Evolutionary conservation across 2,329 filamentous ascomycete genomes (phyloP), one percentile per base, ranked within the genome.

Genomic region (Epichloe elymi): DNA sequence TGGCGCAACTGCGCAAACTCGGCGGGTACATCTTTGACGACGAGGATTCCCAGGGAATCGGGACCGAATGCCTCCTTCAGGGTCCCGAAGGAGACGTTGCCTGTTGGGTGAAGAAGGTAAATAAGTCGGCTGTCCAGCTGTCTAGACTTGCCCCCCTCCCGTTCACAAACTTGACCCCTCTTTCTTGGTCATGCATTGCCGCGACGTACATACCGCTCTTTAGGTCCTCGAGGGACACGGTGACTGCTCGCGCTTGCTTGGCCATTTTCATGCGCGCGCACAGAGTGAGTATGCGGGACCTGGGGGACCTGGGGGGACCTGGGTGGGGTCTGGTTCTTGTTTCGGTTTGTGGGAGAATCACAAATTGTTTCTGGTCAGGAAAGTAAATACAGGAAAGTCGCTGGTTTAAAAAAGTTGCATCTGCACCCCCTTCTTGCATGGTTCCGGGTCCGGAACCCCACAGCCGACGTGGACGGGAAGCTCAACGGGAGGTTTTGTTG

Each of bases 51-150:
- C 12, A 97, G 74, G 2, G 89, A 95, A 26, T 86, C 81, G 1
- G 90, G 88, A 0, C 93, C 93, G 64, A 98, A 97, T 0, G 93
- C 93, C 58, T 85, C 68, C 59, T 86, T 79, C 11, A 93, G 74
- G 0, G 78, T 78, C 51, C 79, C 75, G 49, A 88, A 84, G 0
- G 84, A 74, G 44, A 91, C 74, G 52, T 75, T 77, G 19, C 80
- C 85, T 87, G 56, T 41, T 41, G 49, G 38, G 46, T 5, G 33
- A 57, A 40, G 52, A 42, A 49, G 6, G 35, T 57, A 3, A 20
- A 20, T 20, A 20, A 23, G 23, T 23, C 23, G 23, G 23, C 23
- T 23, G 23, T 7, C 23, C 23, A 23, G 5, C 5, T 6, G 23
- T 23, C 23, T 5, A 23, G 5, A 23, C 23, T 23, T 6, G 23